Base-by-base conservation (phyloP, 2,329 filamentous ascomycete genomes). In the Taxawa tesnikishii region DNA sequence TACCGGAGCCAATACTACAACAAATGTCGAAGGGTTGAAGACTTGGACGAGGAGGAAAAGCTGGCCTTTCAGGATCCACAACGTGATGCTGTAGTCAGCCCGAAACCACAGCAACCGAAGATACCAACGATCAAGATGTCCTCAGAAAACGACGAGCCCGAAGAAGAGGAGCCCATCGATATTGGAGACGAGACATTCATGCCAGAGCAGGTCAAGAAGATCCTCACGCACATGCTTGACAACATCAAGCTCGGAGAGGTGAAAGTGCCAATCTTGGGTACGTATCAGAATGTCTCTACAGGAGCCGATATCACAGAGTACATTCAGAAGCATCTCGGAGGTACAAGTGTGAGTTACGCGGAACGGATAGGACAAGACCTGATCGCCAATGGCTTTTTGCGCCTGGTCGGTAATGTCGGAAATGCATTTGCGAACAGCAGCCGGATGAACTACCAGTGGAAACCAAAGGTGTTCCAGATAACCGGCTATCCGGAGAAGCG, bases 31-130 rank as follows among this genome's bases (percentile, higher is more conserved):
- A 66, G 94, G 40, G 80, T 96, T 5, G 92, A 98, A 55, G 90
- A 98, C 53, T 63, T 96, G 38, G 90, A 98, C 55, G 90, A 98
- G 59, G 92, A 98, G 65, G 94, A 94, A 57, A 96, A 98, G 60
- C 71, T 98, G 34, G 90, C 87, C 24, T 98, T 98, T 59, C 85
- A 94, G 56, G 84, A 87, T 43, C 84, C 85, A 4, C 66, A 71
- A 39, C 67, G 54, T 31, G 59, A 67, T 39, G 54, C 50, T 12
- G 50, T 55, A 6, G 53, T 59, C 48, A 67, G 71, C 54, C 60
- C 67, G 34, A 56, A 66, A 51, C 43, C 67, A 40, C 33, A 24
- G 66, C n/a, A n/a, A n/a, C 75, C 54, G 54, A 65, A 26, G 21
- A 80, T 84, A 25, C 82, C 83, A 27, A 87, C 85, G 51, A 93